Evolutionary conservation across 1,139 yeast genomes (phyloP).

Genomic region (Hanseniaspora uvarum): DNA sequence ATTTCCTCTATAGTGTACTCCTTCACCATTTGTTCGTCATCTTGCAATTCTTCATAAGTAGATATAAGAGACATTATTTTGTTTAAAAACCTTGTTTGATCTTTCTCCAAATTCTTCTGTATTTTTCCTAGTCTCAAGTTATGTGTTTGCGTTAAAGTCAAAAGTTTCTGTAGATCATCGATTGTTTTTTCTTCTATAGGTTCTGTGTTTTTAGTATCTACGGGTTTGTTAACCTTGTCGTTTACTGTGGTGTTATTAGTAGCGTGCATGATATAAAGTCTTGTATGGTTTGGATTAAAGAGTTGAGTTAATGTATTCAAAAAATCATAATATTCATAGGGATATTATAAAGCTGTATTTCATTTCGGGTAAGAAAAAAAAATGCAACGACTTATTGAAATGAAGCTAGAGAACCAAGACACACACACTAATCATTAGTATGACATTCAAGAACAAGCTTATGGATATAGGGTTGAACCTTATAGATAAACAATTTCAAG

Average conservation of each 20-base stretch:
- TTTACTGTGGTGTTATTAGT: background rate
- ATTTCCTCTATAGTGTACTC: background rate
- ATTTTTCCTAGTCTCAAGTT: conserved; percentile 5
- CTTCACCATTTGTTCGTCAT: background rate
- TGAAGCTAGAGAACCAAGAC: no score
- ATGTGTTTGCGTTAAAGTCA: background rate
- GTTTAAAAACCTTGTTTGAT: background rate
- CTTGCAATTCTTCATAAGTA: conserved; percentile 5
- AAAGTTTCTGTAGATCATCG: background rate
- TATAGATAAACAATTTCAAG: conserved; percentile 81
- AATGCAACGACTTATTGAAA: no score
- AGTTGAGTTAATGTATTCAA: no score
- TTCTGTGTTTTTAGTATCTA: background rate
- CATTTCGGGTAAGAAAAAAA: no score
- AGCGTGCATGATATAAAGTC: background rate
- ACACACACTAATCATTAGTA: background rate
- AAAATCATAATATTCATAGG: no score
- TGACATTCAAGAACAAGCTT: conserved; percentile 19
- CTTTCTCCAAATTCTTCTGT: conserved; percentile 9
- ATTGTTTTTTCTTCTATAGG: background rate
- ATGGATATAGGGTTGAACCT: conserved; percentile 63
- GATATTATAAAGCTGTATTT: no score
- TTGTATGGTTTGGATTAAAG: background rate
- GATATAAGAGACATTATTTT: conserved; percentile 10
- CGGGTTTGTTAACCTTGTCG: background rate